These are phyloP conservation scores for Pseudocercospora macadamiae DNA, from an alignment of 2,329 filamentous ascomycete species.

Conservation along the genomic window DNA sequence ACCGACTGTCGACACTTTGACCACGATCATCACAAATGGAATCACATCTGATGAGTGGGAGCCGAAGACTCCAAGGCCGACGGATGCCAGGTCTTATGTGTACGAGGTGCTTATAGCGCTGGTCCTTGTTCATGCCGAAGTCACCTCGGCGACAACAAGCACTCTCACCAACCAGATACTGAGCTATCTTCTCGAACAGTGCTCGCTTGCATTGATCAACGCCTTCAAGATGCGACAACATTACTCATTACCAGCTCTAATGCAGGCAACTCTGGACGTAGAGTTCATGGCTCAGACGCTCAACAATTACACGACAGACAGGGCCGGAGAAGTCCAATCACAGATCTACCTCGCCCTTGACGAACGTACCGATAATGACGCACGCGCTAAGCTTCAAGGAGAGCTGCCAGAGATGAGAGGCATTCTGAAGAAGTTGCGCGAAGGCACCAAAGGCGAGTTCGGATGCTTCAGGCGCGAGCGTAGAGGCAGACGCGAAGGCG, in stretches of 20 bases:
- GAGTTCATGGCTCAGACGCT: slow-evolving; percentile 96
- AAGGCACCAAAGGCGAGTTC: slow-evolving; percentile 82
- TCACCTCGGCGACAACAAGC: slow-evolving; percentile 56
- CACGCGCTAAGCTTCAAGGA: slow-evolving; percentile 75
- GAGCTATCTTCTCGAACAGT: slow-evolving; percentile 81
- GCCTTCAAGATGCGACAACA: slow-evolving; percentile 67
- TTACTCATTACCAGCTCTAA: slow-evolving; percentile 79
- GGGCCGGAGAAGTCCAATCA: slow-evolving; percentile 78
- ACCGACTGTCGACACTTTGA: slow-evolving; percentile 70
- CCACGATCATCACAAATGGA: slow-evolving; percentile 71
- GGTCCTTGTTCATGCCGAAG: slow-evolving; percentile 79
- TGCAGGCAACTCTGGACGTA: slow-evolving; percentile 96
- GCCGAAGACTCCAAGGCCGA: slow-evolving; percentile 55
- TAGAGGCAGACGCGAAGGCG: slow-evolving; percentile 20
- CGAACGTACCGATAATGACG: slow-evolving; percentile 83
- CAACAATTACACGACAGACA: slow-evolving; percentile 83
- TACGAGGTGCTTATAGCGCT: slow-evolving; percentile 83
- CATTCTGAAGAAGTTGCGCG: slow-evolving; percentile 80
- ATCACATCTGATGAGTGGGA: slow-evolving; percentile 71
- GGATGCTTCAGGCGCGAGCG: slow-evolving; percentile 38
- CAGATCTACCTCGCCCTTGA: slow-evolving; percentile 93
- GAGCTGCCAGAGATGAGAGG: slow-evolving; percentile 89
- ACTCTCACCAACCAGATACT: slow-evolving; percentile 80
- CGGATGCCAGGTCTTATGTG: slow-evolving; percentile 82
- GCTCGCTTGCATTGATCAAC: slow-evolving; percentile 76